These are phyloP conservation scores for Omphalotus guepiniiformis DNA, from an alignment of 768 basidiomycete species.

Conservation along the genomic window DNA sequence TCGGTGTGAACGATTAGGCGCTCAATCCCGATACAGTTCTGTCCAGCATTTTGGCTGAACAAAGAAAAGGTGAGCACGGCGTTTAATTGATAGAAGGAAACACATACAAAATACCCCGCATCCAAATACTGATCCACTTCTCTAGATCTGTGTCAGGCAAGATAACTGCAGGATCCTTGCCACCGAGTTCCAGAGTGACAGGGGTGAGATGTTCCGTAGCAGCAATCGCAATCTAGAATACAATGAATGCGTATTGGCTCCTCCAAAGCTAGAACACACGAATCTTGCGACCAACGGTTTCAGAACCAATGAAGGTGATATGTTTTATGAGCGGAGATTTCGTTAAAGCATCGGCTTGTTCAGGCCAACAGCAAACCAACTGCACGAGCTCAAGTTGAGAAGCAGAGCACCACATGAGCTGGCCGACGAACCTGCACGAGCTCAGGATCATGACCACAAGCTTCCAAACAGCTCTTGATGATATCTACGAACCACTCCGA, in stretches of 20 bases:
- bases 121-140: constrained; percentile 76
- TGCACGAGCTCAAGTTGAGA: constrained; percentile 19
- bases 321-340: constrained; percentile 79
- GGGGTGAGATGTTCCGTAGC: constrained; percentile 88
- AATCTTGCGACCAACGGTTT: constrained; percentile 71
- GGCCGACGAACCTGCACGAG: constrained; percentile 70
- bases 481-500: constrained; percentile 78
- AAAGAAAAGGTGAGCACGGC: not conserved
- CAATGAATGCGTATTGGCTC: not conserved
- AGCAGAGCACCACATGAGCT: not conserved
- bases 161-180: constrained; percentile 91
- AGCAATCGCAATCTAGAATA: constrained; percentile 65
- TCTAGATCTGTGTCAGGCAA: constrained; percentile 81
- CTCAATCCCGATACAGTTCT: constrained; percentile 98
- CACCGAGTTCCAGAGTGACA: constrained; percentile 90
- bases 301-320: constrained; percentile 92
- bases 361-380: constrained; percentile 86
- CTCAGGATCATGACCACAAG: constrained; percentile 78
- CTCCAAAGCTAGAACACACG: constrained; percentile 10
- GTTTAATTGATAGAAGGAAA: not conserved
- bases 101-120: constrained; percentile 89
- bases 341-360: constrained; percentile 80
- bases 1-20: constrained; percentile 79
- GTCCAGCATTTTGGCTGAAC: constrained; percentile 82
- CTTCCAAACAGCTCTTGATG: constrained; percentile 69